Base-by-base conservation (phyloP, 169 alveolate species). In the Pseudocohnilembus persalinus region DNA sequence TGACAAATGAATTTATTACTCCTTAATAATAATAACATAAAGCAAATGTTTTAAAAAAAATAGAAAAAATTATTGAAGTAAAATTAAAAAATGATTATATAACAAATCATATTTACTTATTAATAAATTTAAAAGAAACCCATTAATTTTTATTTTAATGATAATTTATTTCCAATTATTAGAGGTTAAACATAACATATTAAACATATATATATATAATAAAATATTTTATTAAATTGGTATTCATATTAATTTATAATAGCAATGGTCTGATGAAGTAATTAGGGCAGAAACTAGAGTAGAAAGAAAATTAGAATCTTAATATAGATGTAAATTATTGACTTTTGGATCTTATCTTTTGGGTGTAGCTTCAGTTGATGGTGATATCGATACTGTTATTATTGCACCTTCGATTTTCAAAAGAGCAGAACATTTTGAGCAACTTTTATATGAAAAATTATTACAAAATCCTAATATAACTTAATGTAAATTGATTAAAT, bases 351-450 rank as follows among this genome's bases (percentile, higher is more conserved):
- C 96, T 49, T 92, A 93, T 78, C 30, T 93, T 73, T 82, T 95
- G 1, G 97, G 97, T n/a, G 95, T 95, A 0, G 96, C 92, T 29
- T 88, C 93, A 0, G 93, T 95, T 1, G 94, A 92, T 4, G 94
- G 95, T 64, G 97, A 95, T 89, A 92, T 95, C 26, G 97, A 95
- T 92, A 91, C 92, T 31, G 83, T 95, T 30, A 92, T 96, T 82
- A 92, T 95, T 33, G 96, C 95, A n/a, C 97, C 97, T 4, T 84
- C 92, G 28, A 88, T 89, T 76, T 91, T 92, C 16, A 92, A 92
- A 31, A 93, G 96, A 83, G 92, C 81, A 11, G 85, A 88, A 49
- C 81, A 86, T 73, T 92, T 88, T 83, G 84, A 90, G 63, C 90
- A 93, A 29, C 90, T 88, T 30, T 92, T 93, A 76, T 80, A 81